Percentiles rank a stretch among this genome's conserved stretches.
Evolutionary conservation across 306 rosid genomes (phyloP).

Genomic region (Hylodesmum podocarpum): DNA sequence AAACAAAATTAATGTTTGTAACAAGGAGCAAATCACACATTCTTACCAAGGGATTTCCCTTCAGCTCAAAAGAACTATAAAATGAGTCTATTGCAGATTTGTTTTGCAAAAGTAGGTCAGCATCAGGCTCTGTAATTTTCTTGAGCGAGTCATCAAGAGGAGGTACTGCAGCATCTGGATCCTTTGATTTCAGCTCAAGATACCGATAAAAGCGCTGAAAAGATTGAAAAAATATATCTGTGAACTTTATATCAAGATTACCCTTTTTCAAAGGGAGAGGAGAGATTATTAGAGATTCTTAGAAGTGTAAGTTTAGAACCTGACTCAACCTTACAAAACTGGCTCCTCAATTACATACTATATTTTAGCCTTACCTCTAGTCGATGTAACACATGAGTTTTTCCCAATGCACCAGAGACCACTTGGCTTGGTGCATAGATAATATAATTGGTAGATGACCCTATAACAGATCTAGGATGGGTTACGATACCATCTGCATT

Average conservation of each 20-base stretch:
- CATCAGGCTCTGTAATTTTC: conserved; percentile 73
- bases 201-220: conserved; percentile 71
- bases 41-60: conserved; percentile 65
- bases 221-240: neutral
- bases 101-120: conserved; percentile 54
- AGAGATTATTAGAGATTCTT: neutral
- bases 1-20: neutral
- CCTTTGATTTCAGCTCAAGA: conserved; percentile 80
- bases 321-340: too few species aligned
- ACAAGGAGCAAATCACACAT: neutral
- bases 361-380: too few species aligned
- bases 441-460: too few species aligned
- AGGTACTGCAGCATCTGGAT: conserved; percentile 71
- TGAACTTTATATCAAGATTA: conserved; percentile 19
- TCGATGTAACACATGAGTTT: too few species aligned
- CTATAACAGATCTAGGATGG: too few species aligned
- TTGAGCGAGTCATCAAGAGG: conserved; percentile 74
- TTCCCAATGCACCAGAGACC: too few species aligned
- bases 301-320: too few species aligned
- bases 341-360: too few species aligned
- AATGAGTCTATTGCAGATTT: conserved; percentile 49
- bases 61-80: conserved; percentile 48
- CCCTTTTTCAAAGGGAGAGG: neutral
- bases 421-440: too few species aligned
- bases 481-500: too few species aligned